Conservation (phyloP, 441 rosid species). For the Pelargonium fulgidum region DNA sequence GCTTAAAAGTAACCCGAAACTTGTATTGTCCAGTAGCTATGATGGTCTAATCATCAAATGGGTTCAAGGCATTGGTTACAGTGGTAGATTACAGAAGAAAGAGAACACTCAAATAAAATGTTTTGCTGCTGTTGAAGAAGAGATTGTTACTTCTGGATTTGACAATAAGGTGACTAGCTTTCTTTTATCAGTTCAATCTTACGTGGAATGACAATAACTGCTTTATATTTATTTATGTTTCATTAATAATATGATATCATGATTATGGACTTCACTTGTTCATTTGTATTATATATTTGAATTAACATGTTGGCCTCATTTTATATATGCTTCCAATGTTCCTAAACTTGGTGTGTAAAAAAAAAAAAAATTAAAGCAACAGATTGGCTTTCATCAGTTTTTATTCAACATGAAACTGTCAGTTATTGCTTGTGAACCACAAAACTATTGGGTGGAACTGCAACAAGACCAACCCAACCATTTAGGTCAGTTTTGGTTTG, state of each 20-base stretch:
- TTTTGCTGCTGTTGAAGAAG: constrained; percentile 72
- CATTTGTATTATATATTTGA: too few species aligned
- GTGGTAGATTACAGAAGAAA: constrained; percentile 64
- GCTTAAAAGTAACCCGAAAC: constrained; percentile 52
- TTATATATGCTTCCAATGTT: too few species aligned
- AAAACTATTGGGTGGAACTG: too few species aligned
- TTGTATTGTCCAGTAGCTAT: constrained; percentile 68
- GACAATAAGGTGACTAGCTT: constrained; percentile 62
- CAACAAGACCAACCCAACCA: too few species aligned
- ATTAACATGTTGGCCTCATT: too few species aligned
- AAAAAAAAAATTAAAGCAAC: too few species aligned
- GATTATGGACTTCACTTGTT: background rate
- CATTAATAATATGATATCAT: background rate
- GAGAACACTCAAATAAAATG: constrained; percentile 81
- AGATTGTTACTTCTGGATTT: constrained; percentile 77
- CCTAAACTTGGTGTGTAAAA: too few species aligned
- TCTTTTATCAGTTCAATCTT: constrained; percentile 4
- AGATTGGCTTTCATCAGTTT: too few species aligned
- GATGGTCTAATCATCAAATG: constrained; percentile 88
- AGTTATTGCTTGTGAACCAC: too few species aligned
- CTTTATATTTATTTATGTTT: background rate
- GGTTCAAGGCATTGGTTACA: constrained; percentile 74
- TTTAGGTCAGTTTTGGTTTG: too few species aligned
- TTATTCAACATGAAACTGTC: too few species aligned
- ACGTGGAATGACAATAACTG: background rate